Percentiles rank a stretch among this genome's conserved stretches.
Evolutionary conservation across 2,329 filamentous ascomycete species (phyloP).

Genomic region (Clarireedia paspali): DNA sequence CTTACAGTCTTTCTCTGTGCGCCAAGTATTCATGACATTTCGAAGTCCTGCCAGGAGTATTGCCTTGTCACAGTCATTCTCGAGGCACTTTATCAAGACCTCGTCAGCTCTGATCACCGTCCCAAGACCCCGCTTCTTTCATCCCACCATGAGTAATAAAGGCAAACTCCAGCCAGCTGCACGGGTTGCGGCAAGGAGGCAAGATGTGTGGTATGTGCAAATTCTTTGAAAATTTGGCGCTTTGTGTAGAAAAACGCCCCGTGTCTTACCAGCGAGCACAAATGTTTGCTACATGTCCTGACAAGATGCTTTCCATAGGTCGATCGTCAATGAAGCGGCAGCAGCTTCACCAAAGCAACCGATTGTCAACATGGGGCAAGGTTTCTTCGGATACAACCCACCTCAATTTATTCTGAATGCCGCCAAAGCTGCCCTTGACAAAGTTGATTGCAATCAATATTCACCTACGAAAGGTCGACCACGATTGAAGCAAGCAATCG

Average conservation of each 20-base stretch:
- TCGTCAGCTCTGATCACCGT: not conserved
- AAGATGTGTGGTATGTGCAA: conserved; percentile 49
- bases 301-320: conserved; percentile 34
- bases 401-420: conserved; percentile 85
- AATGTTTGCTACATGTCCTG: not conserved
- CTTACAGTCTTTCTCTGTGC: not conserved
- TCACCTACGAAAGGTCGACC: conserved; percentile 91
- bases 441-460: conserved; percentile 98
- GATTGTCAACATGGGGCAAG: conserved; percentile 58
- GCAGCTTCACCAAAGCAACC: conserved; percentile 55
- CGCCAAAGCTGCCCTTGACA: conserved; percentile 80
- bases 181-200: conserved; percentile 44
- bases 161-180: conserved; percentile 41
- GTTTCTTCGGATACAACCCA: conserved; percentile 89
- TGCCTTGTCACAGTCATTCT: conserved; percentile 4
- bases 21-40: conserved; percentile 12
- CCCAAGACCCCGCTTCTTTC: conserved; percentile 13
- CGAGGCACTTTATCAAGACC: not conserved
- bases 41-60: not conserved
- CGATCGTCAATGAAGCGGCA: conserved; percentile 59
- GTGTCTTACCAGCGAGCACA: not conserved
- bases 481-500: conserved; percentile 84
- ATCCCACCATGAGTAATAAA: conserved; percentile 24
- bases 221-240: not conserved
- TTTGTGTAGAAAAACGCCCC: not conserved